Evolutionary conservation across 106 monocot species (phyloP).

Genomic region (Ottelia alismoides): DNA sequence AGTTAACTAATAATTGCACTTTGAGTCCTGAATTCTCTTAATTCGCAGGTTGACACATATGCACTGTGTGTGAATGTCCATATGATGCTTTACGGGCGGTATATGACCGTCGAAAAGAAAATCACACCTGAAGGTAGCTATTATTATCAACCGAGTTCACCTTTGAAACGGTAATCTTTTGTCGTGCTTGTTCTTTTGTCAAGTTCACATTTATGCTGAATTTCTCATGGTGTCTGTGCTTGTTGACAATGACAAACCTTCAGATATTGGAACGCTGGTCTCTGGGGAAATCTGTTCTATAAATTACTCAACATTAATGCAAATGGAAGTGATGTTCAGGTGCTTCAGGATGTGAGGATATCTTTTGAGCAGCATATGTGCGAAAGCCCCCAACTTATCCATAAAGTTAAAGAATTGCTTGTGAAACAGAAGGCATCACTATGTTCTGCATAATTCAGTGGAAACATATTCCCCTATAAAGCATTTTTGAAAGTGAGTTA

Average conservation of each 20-base stretch:
- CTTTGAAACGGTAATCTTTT: slow-evolving; percentile 54
- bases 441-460: slow-evolving; percentile 62
- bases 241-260: not conserved
- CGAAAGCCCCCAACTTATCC: slow-evolving; percentile 32
- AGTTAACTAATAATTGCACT: too few species aligned
- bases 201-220: not conserved
- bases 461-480: too few species aligned
- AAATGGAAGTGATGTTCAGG: slow-evolving; percentile 34
- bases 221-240: not conserved
- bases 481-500: too few species aligned
- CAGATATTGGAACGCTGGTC: slow-evolving; percentile 86
- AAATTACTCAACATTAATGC: slow-evolving; percentile 54
- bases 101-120: slow-evolving; percentile 74
- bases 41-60: slow-evolving; percentile 74
- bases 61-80: slow-evolving; percentile 77
- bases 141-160: slow-evolving; percentile 56
- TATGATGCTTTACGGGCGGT: slow-evolving; percentile 92
- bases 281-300: slow-evolving; percentile 76
- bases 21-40: not conserved
- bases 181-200: not conserved
- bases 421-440: slow-evolving; percentile 68
- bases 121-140: slow-evolving; percentile 29
- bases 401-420: slow-evolving; percentile 40
- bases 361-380: slow-evolving; percentile 58
- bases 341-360: slow-evolving; percentile 45